These are phyloP conservation scores for Phytophthora pinifolia DNA, from an alignment of 352 stramenopile species.

Conservation along the genomic window DNA sequence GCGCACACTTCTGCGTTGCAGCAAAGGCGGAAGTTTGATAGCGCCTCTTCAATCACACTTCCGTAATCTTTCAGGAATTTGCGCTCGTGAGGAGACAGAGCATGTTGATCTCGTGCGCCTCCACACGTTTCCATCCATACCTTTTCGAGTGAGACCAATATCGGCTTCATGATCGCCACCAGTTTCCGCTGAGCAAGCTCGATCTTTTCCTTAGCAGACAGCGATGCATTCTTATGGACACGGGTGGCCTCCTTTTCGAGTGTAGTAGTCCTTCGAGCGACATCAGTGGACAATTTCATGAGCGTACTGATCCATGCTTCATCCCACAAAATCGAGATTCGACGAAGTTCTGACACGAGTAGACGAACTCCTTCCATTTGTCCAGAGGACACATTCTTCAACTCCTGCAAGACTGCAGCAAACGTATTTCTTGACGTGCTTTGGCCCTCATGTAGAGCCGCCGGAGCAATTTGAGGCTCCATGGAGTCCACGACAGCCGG, in stretches of 20 bases:
- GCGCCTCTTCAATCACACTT: conserved; percentile 43
- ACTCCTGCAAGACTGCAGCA: conserved; percentile 42
- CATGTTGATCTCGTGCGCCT: conserved; percentile 18
- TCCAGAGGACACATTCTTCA: conserved; percentile 37
- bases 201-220: conserved; percentile 63
- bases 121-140: conserved; percentile 70
- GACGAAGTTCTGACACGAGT: conserved; percentile 71
- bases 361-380: conserved; percentile 59
- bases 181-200: conserved; percentile 70
- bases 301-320: conserved; percentile 76
- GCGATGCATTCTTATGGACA: conserved; percentile 66
- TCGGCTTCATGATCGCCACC: conserved; percentile 83
- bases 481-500: conserved; percentile 68
- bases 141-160: conserved; percentile 63
- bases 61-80: conserved; percentile 71
- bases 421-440: conserved; percentile 24
- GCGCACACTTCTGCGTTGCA: conserved; percentile 32
- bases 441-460: conserved; percentile 6
- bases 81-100: conserved; percentile 70
- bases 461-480: conserved; percentile 13
- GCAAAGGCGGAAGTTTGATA: conserved; percentile 44
- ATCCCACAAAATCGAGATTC: conserved; percentile 84
- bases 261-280: conserved; percentile 62
- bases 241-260: conserved; percentile 75
- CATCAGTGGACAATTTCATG: conserved; percentile 73